These are phyloP conservation scores for Hawksworthiomyces lignivorus DNA, from an alignment of 2,329 filamentous ascomycete genomes.

Conservation along the genomic window DNA sequence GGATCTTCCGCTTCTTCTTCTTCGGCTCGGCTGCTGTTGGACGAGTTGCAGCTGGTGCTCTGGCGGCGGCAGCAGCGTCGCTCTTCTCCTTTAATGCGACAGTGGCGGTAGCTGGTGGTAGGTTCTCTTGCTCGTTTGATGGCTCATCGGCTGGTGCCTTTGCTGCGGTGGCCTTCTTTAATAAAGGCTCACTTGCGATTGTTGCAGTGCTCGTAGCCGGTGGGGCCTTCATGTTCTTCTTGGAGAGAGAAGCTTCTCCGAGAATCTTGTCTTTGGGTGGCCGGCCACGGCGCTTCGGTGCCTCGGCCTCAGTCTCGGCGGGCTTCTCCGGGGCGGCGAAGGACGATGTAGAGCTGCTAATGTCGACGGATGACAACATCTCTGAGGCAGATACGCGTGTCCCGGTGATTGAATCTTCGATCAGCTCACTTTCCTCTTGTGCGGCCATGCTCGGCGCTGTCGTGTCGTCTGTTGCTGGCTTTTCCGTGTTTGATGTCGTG, in stretches of 20 bases:
- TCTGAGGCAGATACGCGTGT: conserved; percentile 2
- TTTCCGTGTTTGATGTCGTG: conserved; percentile 1
- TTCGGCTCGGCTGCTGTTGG: conserved; percentile 29
- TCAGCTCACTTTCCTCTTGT: conserved; percentile 15
- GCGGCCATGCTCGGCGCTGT: background rate
- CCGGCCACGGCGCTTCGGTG: conserved; percentile 35
- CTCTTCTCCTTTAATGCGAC: conserved; percentile 11
- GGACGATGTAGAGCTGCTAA: background rate
- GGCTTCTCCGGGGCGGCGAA: too few relatives aligned
- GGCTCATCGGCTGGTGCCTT: conserved; percentile 17
- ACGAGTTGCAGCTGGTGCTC: conserved; percentile 14
- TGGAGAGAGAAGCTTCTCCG: conserved; percentile 36
- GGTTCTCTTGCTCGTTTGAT: conserved; percentile 25
- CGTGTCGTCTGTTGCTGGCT: background rate
- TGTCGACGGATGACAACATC: conserved; percentile 2
- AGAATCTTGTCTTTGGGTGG: conserved; percentile 36
- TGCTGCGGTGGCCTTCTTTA: conserved; percentile 28
- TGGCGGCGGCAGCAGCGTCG: conserved; percentile 8
- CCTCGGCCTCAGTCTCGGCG: background rate
- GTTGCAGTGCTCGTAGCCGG: conserved; percentile 17
- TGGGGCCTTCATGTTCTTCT: conserved; percentile 29
- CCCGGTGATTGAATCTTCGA: conserved; percentile 14
- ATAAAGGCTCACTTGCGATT: conserved; percentile 20
- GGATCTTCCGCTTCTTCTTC: conserved; percentile 68
- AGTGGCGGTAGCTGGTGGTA: conserved; percentile 9